Base-by-base conservation (phyloP, 2,329 filamentous ascomycete species). In the Penicillium rolfsii region DNA sequence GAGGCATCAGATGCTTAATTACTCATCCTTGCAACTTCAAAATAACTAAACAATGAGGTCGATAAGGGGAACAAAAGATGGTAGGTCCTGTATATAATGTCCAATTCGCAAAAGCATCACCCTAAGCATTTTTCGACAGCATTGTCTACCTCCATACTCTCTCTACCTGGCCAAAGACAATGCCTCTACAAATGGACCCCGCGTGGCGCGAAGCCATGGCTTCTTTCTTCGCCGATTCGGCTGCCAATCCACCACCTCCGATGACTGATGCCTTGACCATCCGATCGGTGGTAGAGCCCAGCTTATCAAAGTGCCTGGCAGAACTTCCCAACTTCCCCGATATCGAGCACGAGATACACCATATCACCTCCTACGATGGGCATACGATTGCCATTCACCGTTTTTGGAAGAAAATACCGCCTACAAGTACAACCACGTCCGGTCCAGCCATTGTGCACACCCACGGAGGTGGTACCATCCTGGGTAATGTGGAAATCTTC, bases 391-490 rank as follows among this genome's bases (percentile, higher is more conserved):
- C 63, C 4, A 59, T 73, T 6, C 63, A 66, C 50, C 66, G 61
- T 4, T 65, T 63, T 45, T 55, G 26, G 16, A 64, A 63, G 33
- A 61, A 61, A 36, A 48, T 19, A 12, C 30, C 45, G 16, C 48
- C 53, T 26, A 16, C 22, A n/a, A 43, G 55, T 26, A 16, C 22
- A n/a, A 52, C 52, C 5, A 54, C 54, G 3, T 59, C 56, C 14
- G 62, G 58, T 2, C 60, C 65, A 5, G 63, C 68, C 2, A 55
- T 73, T n/a, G 53, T 73, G 5, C 67, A 70, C 43, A 49, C 60
- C 19, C 71, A 74, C 45, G 71, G 68, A 30, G 71, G 71, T 16
- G 71, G 71, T 4, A 70, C 60, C 55, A 67, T 72, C 50, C 41
- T 63, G 7, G 67, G 67, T 9, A 52, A 59, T 19, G 65, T 67